A percentile compares a stretch with the other conserved stretches of the same genome.
phyloP scores from a whole-genome alignment of 2,329 filamentous ascomycete genomes.

The Botryotinia convoluta region DNA sequence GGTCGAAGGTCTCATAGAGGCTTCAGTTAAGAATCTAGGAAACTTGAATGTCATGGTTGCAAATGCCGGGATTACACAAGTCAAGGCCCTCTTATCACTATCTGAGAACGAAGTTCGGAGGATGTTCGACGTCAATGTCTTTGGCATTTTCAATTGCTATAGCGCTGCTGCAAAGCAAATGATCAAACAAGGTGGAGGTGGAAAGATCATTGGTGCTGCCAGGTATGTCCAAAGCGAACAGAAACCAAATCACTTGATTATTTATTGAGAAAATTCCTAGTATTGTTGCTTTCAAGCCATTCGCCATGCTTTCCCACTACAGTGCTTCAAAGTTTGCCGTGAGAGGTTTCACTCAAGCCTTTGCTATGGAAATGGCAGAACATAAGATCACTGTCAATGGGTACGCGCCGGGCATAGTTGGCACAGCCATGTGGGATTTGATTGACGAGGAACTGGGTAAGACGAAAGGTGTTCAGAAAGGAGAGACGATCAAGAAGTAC shows the following conservation, averaged over 20 bases:
- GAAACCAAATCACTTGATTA: conserved; percentile 1
- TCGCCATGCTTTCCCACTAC: conserved; percentile 60
- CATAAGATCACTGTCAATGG: conserved; percentile 67
- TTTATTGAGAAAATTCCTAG: conserved; percentile 15
- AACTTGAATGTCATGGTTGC: conserved; percentile 37
- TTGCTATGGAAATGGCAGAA: conserved; percentile 63
- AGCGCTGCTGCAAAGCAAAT: conserved; percentile 61
- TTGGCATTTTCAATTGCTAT: conserved; percentile 64
- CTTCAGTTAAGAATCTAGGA: conserved; percentile 33
- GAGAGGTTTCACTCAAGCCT: conserved; percentile 62
- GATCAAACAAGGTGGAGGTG: conserved; percentile 55
- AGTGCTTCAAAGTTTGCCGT: conserved; percentile 66
- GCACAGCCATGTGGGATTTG: conserved; percentile 65
- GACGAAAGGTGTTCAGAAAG: conserved; percentile 49
- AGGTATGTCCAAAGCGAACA: conserved; percentile 23
- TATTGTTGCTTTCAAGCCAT: conserved; percentile 60
- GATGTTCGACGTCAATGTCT: conserved; percentile 65
- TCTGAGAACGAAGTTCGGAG: conserved; percentile 37
- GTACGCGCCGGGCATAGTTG: conserved; percentile 65
- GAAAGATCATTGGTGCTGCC: conserved; percentile 35
- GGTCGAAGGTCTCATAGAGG: conserved; percentile 34
- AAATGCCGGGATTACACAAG: conserved; percentile 37
- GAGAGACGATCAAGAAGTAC: conserved; percentile 55
- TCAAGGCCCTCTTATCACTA: conserved; percentile 33
- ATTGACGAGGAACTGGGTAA: conserved; percentile 61